Evolutionary conservation across 225 moss, liverwort and hornwort genomes (phyloP), one percentile per base, ranked within the genome.

Genomic region (Polytrichum commune): DNA sequence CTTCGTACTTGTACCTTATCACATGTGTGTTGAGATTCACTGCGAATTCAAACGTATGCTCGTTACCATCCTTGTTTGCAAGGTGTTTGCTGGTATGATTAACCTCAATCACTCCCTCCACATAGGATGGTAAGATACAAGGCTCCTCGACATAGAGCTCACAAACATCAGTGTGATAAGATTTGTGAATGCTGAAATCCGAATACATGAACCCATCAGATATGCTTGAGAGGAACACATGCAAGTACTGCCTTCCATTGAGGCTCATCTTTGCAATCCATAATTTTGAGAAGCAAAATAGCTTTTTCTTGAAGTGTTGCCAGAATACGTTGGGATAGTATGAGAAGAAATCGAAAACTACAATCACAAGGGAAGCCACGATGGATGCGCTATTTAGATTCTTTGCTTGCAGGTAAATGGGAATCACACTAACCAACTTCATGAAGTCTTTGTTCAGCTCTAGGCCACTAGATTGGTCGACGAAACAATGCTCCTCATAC

Each of bases 361-460:
- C 5, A 35, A 72, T 56, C 6, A 60, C 1, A 72, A 72, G 19
- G n/a, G 38, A 72, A 62, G 32, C 72, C 25, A 56, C 18, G 18
- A 60, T 35, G 3, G 72, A 72, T 63, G 62, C 72, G 33, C 18
- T 72, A 62, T 72, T 30, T 63, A 60, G 18, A 28, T 60, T 72
- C 71, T 55, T 72, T 29, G 71, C 71, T 62, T 72, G 71, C 16
- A 72, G 55, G 29, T 72, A 72, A 33, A 72, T 72, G 71, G 71
- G 71, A 55, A 72, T 18, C 55, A 72, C 30, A 27, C 55, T 55
- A 18, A 72, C 24, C 26, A 72, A 8, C 33, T 60, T 72, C 58
- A 55, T 19, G 18, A 72, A 72, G 35, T 72, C 61, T 33, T 16
- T 23, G 19, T 72, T 72, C n/a, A 72, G 55, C 58, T 72, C 55